phyloP scores from a whole-genome alignment of 345 rosid genomes.

The Brassica juncea region DNA sequence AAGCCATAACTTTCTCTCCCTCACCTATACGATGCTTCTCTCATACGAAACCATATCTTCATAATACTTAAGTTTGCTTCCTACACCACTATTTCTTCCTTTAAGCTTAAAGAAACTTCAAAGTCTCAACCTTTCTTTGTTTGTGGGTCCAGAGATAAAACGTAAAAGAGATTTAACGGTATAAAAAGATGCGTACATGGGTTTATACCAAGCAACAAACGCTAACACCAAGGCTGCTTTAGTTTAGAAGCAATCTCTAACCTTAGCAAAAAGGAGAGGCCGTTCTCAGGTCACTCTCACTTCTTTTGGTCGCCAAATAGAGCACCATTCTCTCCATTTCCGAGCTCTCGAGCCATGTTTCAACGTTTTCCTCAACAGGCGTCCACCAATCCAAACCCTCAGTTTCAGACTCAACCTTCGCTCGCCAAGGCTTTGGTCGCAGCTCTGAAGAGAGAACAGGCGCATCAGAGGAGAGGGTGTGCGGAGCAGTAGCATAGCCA shows the following conservation, averaged over 20 bases:
- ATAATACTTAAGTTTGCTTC: conserved; percentile 15
- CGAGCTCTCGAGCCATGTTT: conserved; percentile 77
- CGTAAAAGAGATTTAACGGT: neutral
- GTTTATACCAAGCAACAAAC: conserved; percentile 89
- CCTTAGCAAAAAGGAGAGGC: conserved; percentile 81
- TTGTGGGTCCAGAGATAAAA: neutral
- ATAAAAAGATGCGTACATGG: conserved; percentile 85
- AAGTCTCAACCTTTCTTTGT: conserved; percentile 1
- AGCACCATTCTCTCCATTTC: conserved; percentile 65
- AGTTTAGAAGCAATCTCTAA: conserved; percentile 83
- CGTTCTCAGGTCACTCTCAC: conserved; percentile 82
- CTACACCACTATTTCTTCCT: neutral
- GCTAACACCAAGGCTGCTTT: conserved; percentile 96
- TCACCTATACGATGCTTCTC: conserved; percentile 31
- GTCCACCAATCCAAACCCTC: conserved; percentile 58
- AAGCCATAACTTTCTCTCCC: conserved; percentile 29
- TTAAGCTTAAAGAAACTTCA: conserved; percentile 13
- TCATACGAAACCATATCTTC: neutral
- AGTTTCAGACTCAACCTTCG: conserved; percentile 49
- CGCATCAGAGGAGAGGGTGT: conserved; percentile 76
- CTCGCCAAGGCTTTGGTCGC: conserved; percentile 73
- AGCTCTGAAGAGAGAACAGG: conserved; percentile 74
- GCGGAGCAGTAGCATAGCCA: conserved; percentile 65
- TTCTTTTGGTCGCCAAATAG: conserved; percentile 36
- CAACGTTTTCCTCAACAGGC: conserved; percentile 73